phyloP scores from a whole-genome alignment of 306 rosid genomes.

The Castanopsis chinensis region DNA sequence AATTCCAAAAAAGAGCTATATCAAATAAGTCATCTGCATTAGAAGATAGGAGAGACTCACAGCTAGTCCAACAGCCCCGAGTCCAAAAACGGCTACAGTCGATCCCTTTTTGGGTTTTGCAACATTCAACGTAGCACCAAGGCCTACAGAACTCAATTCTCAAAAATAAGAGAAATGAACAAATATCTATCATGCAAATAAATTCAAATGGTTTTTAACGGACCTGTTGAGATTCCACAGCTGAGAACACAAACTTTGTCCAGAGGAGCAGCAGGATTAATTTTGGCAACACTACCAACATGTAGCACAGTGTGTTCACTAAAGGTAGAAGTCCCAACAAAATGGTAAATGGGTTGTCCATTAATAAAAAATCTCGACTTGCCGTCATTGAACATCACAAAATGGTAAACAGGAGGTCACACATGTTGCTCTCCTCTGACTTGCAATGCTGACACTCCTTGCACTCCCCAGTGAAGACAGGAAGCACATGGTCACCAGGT shows the following conservation, averaged over 20 bases:
- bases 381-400: constrained; percentile 64
- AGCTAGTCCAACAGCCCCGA: constrained; percentile 70
- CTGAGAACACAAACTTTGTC: constrained; percentile 90
- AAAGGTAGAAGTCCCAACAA: constrained; percentile 85
- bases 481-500: no score
- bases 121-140: constrained; percentile 62
- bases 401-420: constrained; percentile 79
- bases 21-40: no score
- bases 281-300: constrained; percentile 75
- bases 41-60: constrained; percentile 27
- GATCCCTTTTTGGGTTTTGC: constrained; percentile 57
- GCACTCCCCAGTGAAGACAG: no score
- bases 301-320: constrained; percentile 79
- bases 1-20: neutral
- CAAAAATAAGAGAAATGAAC: no score
- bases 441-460: constrained; percentile 44
- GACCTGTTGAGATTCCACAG: constrained; percentile 88
- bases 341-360: constrained; percentile 77
- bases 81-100: constrained; percentile 54
- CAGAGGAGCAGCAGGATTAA: constrained; percentile 82
- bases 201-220: neutral
- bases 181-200: no score
- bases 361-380: constrained; percentile 61
- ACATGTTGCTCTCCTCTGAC: constrained; percentile 92
- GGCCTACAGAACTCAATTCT: constrained; percentile 24